Base-by-base conservation (phyloP, 306 rosid species). In the Begonia masoniana region DNA sequence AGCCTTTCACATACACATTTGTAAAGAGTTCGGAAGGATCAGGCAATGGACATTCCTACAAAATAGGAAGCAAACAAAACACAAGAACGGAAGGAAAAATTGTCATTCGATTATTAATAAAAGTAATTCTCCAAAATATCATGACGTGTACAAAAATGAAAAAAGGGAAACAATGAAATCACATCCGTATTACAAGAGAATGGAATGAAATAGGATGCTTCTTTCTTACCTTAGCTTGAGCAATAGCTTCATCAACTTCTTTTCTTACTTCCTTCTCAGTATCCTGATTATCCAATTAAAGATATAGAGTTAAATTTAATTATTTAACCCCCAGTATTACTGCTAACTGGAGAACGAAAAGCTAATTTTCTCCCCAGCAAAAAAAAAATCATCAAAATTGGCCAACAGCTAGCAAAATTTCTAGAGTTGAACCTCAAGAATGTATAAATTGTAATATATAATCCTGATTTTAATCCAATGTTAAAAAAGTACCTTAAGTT, bases 241-340 rank as follows among this genome's bases (percentile, higher is more conserved):
- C 95, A 56, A 89, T 85, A 59, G 95, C 94, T 47, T 89, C 95
- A 5, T 89, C 97, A 56, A 85, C 95, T 73, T 82, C 60, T 71
- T 85, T 89, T 60, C 91, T 83, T 51, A 59, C 36, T 76, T 85
- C 82, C 71, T 85, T 89, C 71, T 89, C 97, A 24, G 67, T 71
- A 68, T 89, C 97, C 95, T 89, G 62, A 62, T 62, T 51, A 31
- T 31, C 39, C 39, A 31, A 31, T 31, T 31, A 31, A 31, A 31
- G 39, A 21, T 21, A 21, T 31, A 31, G 39, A 31, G 39, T 31
- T 31, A 7, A 31, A 5, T 31, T 31, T 31, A 31, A 31, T 31
- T 31, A 31, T 31, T 5, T 31, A 31, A 31, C 39, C 9, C 39
- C 39, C 7, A 21, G 24, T 21, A 31, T 31, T 31, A 5, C 2